Evolutionary conservation across 2,329 filamentous ascomycete species (phyloP).

Genomic region (Penicillium sp.): DNA sequence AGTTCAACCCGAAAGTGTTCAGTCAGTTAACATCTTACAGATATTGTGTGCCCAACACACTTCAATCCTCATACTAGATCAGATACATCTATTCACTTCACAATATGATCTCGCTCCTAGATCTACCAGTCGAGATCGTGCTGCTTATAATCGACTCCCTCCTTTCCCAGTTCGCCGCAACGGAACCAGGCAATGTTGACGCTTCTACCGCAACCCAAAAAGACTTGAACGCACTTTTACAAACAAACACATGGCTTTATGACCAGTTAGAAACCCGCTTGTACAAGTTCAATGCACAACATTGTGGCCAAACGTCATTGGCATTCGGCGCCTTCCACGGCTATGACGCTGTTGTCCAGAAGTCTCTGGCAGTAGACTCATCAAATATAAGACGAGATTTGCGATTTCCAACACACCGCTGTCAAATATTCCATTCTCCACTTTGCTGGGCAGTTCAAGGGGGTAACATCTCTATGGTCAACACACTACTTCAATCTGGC

Average conservation of each 20-base stretch:
- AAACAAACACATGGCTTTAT: constrained; percentile 1
- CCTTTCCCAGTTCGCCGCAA: neutral
- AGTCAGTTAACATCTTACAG: neutral
- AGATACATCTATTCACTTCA: neutral
- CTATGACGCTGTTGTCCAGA: neutral
- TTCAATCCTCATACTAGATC: neutral
- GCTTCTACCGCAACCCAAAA: neutral
- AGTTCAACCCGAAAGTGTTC: neutral
- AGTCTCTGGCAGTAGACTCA: neutral
- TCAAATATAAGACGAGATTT: neutral
- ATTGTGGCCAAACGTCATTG: neutral
- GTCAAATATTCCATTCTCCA: neutral
- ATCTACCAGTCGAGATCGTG: neutral
- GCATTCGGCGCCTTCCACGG: neutral
- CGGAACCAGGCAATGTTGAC: neutral
- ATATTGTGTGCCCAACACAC: neutral
- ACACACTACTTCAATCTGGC: neutral
- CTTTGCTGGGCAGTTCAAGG: constrained; percentile 1
- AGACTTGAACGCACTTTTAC: neutral
- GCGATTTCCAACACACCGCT: neutral
- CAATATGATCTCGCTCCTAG: neutral
- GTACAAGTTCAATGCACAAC: neutral
- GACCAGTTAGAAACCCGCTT: neutral
- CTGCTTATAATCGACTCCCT: neutral
- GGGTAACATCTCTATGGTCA: neutral